Conservation (phyloP, 2,329 filamentous ascomycete genomes). For the Neonectria ditissima region DNA sequence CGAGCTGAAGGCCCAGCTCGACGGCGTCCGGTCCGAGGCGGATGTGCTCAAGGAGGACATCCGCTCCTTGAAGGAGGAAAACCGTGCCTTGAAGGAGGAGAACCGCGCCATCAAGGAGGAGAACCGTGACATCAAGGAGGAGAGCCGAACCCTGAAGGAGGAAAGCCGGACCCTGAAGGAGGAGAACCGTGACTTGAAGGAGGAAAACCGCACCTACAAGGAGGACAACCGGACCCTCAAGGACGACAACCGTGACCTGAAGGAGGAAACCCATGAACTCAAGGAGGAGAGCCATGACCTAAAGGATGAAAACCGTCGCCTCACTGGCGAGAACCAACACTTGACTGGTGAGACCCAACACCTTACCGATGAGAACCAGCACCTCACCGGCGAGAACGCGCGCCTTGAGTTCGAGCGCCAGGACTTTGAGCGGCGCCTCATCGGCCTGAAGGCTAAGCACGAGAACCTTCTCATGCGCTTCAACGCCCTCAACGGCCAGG, state of each 20-base stretch:
- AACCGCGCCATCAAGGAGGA: constrained; percentile 20
- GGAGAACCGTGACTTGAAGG: constrained; percentile 43
- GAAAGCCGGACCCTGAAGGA: constrained; percentile 43
- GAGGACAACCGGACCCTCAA: constrained; percentile 44
- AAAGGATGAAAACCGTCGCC: constrained; percentile 43
- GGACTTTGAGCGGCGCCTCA: constrained; percentile 42
- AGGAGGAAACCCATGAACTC: constrained; percentile 44
- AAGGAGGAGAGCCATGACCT: constrained; percentile 44
- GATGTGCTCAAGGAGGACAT: constrained; percentile 40
- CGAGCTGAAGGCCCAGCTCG: constrained; percentile 44
- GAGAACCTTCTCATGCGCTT: constrained; percentile 47
- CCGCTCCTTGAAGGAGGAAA: constrained; percentile 22
- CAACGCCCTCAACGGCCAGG: constrained; percentile 42
- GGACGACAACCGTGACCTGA: constrained; percentile 40
- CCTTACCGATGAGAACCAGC: constrained; percentile 18
- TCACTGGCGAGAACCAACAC: constrained; percentile 44
- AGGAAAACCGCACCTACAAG: constrained; percentile 43
- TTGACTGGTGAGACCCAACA: constrained; percentile 38
- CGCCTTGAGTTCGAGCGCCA: constrained; percentile 47
- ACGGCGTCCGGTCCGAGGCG: constrained; percentile 41
- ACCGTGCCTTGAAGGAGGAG: constrained; percentile 25
- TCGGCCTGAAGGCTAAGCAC: constrained; percentile 45
- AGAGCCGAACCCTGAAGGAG: constrained; percentile 21
- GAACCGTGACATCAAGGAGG: background rate
- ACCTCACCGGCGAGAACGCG: constrained; percentile 43